Evolutionary conservation across 148 eudicot genomes (phyloP), one percentile per base, ranked within the genome.

Genomic region (Selenicereus undatus): DNA sequence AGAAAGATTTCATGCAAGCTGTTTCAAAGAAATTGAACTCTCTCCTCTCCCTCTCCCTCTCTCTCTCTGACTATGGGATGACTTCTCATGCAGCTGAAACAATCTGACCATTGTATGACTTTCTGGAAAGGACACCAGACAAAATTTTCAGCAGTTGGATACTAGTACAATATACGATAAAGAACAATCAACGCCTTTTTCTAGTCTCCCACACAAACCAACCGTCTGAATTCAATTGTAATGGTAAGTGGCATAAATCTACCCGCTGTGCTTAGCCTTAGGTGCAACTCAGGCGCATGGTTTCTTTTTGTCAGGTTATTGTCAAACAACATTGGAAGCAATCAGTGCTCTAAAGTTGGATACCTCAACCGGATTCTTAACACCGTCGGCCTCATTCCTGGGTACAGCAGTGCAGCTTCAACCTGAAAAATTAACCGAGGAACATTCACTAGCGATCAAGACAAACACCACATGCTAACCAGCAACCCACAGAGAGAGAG

Each of bases 311-410:
- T 66, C 27, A 13, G 18, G 29, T 24, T 45, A 30, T 32, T n/a
- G 0, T 62, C 26, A 30, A 64, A 43, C n/a, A 18, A 73, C 29
- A 9, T 13, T 24, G 27, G 26, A 14, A 58, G 66, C 50, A 74
- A 4, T 56, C 14, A 21, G 39, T 42, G 42, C 73, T 42, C 66
- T 22, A 36, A 27, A 70, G 43, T 24, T 30, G 45, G 73, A 65
- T 90, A 95, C 99, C 98, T 92, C 74, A 95, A 84, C 66, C 97
- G 95, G 85, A 93, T 91, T 78, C 98, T 91, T 87, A 90, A 91
- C 35, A 86, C 97, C 54, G 99, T 95, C 26, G 93, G 98, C 79
- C 93, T 90, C 93, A 82, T 81, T 58, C 99, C 99, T 36, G 99
- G 97, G 80, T 95, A 95, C 84, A 95, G 42, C 78, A 93, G 84